These are phyloP conservation scores for Sugiyamaella marilandica DNA, from an alignment of 805 yeast genomes.

Conservation along the genomic window DNA sequence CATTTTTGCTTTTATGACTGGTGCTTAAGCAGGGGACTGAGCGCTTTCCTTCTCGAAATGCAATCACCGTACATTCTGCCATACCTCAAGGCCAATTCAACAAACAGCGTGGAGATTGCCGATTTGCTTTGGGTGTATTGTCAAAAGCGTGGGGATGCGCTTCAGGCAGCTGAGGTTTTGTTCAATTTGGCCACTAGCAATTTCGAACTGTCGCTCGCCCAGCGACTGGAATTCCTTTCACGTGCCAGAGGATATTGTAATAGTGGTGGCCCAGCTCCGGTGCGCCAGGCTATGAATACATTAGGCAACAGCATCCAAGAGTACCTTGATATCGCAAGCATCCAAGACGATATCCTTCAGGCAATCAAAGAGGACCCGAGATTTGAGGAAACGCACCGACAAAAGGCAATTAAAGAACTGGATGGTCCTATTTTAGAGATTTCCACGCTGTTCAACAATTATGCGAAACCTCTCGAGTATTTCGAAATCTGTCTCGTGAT, in stretches of 20 bases:
- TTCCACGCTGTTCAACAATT: conserved; percentile 77
- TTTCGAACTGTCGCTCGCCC: conserved; percentile 60
- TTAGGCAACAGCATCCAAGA: conserved; percentile 49
- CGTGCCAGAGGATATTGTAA: conserved; percentile 92
- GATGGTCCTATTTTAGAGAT: conserved; percentile 63
- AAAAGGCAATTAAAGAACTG: conserved; percentile 48
- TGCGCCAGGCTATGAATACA: conserved; percentile 64
- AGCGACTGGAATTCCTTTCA: conserved; percentile 81
- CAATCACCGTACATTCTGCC: conserved; percentile 77
- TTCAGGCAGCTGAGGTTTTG: conserved; percentile 78
- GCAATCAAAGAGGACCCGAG: conserved; percentile 37
- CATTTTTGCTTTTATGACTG: conserved; percentile 91
- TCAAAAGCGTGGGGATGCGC: conserved; percentile 72
- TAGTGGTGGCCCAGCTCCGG: conserved; percentile 70
- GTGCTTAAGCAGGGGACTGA: conserved; percentile 73
- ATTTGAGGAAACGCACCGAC: conserved; percentile 42
- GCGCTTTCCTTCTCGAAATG: conserved; percentile 70
- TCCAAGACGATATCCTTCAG: conserved; percentile 62
- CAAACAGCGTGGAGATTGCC: conserved; percentile 63
- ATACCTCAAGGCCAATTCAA: conserved; percentile 52
- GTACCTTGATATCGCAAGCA: conserved; percentile 76
- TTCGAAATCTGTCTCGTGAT: conserved; percentile 74
- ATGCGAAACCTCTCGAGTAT: conserved; percentile 82
- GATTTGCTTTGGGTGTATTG: conserved; percentile 85
- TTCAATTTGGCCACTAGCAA: conserved; percentile 70